A percentile compares a stretch with the other conserved stretches of the same genome.
These are phyloP conservation scores for Trichophyton rubrum DNA, from an alignment of 2,329 filamentous ascomycete genomes.

Conservation along the genomic window DNA sequence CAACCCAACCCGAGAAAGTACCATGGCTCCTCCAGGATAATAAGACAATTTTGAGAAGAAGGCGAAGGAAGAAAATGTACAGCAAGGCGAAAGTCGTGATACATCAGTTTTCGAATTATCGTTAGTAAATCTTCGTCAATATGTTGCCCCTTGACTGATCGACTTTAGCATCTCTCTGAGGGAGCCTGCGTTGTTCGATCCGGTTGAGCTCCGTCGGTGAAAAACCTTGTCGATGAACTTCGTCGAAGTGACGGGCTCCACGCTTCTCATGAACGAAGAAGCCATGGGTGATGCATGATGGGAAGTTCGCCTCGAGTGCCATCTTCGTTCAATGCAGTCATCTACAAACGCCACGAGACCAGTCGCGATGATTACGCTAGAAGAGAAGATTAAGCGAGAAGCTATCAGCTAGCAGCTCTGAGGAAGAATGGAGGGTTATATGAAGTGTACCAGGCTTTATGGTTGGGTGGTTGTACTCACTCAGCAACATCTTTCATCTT, in stretches of 20 bases:
- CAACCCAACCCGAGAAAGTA: background rate
- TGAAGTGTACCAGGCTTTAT: background rate
- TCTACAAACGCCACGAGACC: conserved; percentile 80
- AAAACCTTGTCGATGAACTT: conserved; percentile 53
- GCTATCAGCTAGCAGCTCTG: background rate
- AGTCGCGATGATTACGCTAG: conserved; percentile 75
- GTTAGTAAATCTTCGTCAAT: background rate
- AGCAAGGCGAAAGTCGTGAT: background rate
- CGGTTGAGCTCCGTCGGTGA: conserved; percentile 37
- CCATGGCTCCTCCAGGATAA: background rate
- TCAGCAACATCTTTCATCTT: conserved; percentile 71
- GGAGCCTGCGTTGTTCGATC: conserved; percentile 12
- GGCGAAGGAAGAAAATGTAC: background rate
- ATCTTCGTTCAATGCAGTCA: conserved; percentile 73
- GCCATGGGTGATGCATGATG: conserved; percentile 42
- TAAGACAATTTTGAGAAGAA: background rate
- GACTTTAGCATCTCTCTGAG: conserved; percentile 11
- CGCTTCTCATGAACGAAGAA: conserved; percentile 41
- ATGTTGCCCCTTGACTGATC: background rate
- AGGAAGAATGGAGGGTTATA: background rate
- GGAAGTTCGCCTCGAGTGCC: conserved; percentile 44
- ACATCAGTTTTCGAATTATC: background rate
- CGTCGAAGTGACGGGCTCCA: conserved; percentile 52
- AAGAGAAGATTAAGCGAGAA: conserved; percentile 3
- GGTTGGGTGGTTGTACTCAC: conserved; percentile 44